Base-by-base conservation (phyloP, 1,139 yeast genomes). In the Meyerozyma sp. region DNA sequence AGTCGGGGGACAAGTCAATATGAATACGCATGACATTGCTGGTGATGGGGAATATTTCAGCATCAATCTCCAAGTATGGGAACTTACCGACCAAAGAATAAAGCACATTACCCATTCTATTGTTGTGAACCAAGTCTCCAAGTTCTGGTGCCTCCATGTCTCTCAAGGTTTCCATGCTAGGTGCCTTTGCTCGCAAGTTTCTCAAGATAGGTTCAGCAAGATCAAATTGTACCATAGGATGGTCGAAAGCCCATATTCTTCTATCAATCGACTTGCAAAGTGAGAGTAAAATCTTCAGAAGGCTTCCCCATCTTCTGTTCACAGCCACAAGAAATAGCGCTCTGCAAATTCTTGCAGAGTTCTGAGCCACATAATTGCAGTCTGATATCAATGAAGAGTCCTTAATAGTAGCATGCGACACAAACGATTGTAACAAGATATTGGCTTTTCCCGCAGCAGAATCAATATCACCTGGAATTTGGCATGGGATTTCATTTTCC, bases 341-440 rank as follows among this genome's bases (percentile, higher is more conserved):
- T 23, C 98, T 77, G 54, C 95, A 80, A 30, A 94, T 93, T 69
- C 99, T 81, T 0, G 93, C 90, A 2, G 98, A 78, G 55, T 94
- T 94, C 57, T 94, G 98, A 1, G 98, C 97, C 46, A 94, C 95
- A 60, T 93, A 94, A 49, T 88, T 86, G 36, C 90, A 75, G 62
- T 94, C 98, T 0, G 97, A 88, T 2, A 81, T 71, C 48, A 94
- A 69, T 0, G 97, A 86, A 1, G 97, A 82, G 48, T 90, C 96
- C 51, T 75, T 77, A 32, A 91, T 78, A 9, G 62, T 55, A 0
- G 90, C 81, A 47, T 82, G 82, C 0, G 98, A 89, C 27, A 94
- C 86, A 59, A 75, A 94, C 0, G 97, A 83, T 61, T 94, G 99
- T 30, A 94, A 68, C 40, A 94, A 72, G 40, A 91, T 78, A 53